A percentile compares a stretch with the other conserved stretches of the same genome.
phyloP scores from a whole-genome alignment of 768 basidiomycete genomes.

The Leccinellum albellum region DNA sequence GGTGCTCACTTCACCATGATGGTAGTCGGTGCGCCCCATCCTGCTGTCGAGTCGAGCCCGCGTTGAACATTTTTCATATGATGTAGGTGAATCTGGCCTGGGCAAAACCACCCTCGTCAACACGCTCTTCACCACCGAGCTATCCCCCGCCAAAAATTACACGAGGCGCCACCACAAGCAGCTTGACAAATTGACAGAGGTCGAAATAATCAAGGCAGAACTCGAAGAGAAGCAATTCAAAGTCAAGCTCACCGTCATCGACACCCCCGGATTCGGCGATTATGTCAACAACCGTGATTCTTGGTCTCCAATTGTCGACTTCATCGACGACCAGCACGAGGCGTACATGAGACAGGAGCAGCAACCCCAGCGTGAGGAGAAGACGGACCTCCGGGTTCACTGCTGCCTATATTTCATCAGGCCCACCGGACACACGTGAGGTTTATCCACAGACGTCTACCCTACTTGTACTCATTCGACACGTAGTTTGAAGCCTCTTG shows the following conservation, averaged over 20 bases:
- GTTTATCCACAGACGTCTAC: slow-evolving; percentile 9
- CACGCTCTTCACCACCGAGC: slow-evolving; percentile 97
- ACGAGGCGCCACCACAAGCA: slow-evolving; percentile 86
- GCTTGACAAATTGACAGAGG: slow-evolving; percentile 97
- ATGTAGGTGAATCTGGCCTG: slow-evolving; percentile 87
- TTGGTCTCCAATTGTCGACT: slow-evolving; percentile 97
- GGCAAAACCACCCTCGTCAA: slow-evolving; percentile 98
- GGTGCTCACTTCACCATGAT: slow-evolving; percentile 99
- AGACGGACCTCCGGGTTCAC: slow-evolving; percentile 93
- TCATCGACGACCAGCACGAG: slow-evolving; percentile 95
- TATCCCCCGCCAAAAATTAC: slow-evolving; percentile 91
- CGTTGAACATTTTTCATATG: neutral
- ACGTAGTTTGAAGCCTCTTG: slow-evolving; percentile 81
- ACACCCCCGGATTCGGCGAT: slow-evolving; percentile 99
- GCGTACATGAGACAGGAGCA: slow-evolving; percentile 98
- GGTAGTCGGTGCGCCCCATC: slow-evolving; percentile 74
- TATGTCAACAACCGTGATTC: slow-evolving; percentile 99
- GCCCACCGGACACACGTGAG: slow-evolving; percentile 94
- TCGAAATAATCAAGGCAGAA: slow-evolving; percentile 99
- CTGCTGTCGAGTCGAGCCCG: neutral
- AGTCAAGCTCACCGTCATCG: slow-evolving; percentile 98
- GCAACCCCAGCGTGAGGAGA: slow-evolving; percentile 92
- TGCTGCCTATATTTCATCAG: slow-evolving; percentile 97
- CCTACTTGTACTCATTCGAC: slow-evolving; percentile 5
- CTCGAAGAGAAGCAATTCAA: slow-evolving; percentile 99